Conservation (phyloP, 2,329 filamentous ascomycete genomes). For the Diaporthe citrichinensis region DNA sequence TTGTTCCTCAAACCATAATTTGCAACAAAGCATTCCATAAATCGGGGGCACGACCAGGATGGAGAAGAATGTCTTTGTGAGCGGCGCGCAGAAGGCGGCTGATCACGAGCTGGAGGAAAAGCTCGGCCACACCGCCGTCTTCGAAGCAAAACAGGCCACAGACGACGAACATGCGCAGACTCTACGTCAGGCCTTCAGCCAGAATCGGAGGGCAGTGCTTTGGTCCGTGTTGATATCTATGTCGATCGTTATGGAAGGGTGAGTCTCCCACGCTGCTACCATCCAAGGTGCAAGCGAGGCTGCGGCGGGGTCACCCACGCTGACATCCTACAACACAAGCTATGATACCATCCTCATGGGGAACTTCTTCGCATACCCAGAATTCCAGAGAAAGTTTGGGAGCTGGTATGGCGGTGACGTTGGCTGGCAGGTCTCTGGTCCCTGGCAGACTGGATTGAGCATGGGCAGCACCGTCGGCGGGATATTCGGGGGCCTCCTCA, state of each 20-base stretch:
- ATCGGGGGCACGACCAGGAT: neutral
- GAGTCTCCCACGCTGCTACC: neutral
- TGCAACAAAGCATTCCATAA: neutral
- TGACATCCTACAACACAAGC: slow-evolving; percentile 44
- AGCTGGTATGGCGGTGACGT: slow-evolving; percentile 47
- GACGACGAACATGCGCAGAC: slow-evolving; percentile 44
- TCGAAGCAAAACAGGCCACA: slow-evolving; percentile 58
- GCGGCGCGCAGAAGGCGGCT: slow-evolving; percentile 39
- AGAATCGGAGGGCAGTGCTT: neutral
- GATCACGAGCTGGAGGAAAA: slow-evolving; percentile 39
- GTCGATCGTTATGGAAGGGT: slow-evolving; percentile 32
- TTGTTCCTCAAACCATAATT: neutral
- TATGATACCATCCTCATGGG: slow-evolving; percentile 45
- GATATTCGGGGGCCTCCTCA: slow-evolving; percentile 63
- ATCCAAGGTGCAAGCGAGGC: neutral
- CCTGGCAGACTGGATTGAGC: slow-evolving; percentile 65
- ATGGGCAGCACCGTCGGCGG: slow-evolving; percentile 56
- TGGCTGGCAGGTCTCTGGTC: slow-evolving; percentile 57
- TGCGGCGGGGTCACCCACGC: slow-evolving; percentile 2
- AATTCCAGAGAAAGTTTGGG: slow-evolving; percentile 48
- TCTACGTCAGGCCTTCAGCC: slow-evolving; percentile 43
- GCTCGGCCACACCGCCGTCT: slow-evolving; percentile 44
- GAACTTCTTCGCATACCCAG: slow-evolving; percentile 45
- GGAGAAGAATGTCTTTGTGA: slow-evolving; percentile 46
- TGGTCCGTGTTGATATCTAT: slow-evolving; percentile 15